Evolutionary conservation across 805 yeast genomes (phyloP).

Genomic region (Cyberlindnera euphorbiae): DNA sequence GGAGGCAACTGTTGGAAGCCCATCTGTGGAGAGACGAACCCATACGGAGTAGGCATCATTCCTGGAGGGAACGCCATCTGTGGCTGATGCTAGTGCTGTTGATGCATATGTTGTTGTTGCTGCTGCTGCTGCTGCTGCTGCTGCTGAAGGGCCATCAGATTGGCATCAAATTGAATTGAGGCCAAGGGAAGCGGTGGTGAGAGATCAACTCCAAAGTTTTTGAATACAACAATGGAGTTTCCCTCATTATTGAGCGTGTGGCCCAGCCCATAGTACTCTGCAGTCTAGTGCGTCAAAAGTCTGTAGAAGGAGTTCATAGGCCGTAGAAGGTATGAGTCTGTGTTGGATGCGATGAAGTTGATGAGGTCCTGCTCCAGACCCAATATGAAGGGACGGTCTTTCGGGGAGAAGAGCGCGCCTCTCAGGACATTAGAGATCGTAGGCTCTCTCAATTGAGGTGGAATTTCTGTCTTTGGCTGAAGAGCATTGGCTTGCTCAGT

Average conservation of each 20-base stretch:
- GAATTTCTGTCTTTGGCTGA: slow-evolving; percentile 1
- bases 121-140: slow-evolving; percentile 9
- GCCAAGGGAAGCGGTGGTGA: slow-evolving; percentile 15
- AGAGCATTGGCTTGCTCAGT: neutral
- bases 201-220: slow-evolving; percentile 27
- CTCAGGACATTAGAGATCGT: slow-evolving; percentile 27
- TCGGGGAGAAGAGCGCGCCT: slow-evolving; percentile 37
- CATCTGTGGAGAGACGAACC: too few relatives aligned
- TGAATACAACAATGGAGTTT: slow-evolving; percentile 39
- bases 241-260: slow-evolving; percentile 51
- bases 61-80: neutral
- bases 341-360: slow-evolving; percentile 39
- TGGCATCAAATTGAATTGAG: slow-evolving; percentile 10
- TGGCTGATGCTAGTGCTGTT: neutral
- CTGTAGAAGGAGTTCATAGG: slow-evolving; percentile 64
- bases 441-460: slow-evolving; percentile 6
- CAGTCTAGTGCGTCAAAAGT: slow-evolving; percentile 62
- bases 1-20: too few relatives aligned
- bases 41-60: neutral
- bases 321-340: slow-evolving; percentile 35
- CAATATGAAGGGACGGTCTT: slow-evolving; percentile 46
- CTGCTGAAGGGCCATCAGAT: slow-evolving; percentile 3
- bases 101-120: neutral
- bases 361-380: slow-evolving; percentile 44
- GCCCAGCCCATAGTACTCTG: slow-evolving; percentile 59